Evolutionary conservation across 2,329 filamentous ascomycete genomes (phyloP).

Genomic region (Gnomoniopsis smithogilvyi): DNA sequence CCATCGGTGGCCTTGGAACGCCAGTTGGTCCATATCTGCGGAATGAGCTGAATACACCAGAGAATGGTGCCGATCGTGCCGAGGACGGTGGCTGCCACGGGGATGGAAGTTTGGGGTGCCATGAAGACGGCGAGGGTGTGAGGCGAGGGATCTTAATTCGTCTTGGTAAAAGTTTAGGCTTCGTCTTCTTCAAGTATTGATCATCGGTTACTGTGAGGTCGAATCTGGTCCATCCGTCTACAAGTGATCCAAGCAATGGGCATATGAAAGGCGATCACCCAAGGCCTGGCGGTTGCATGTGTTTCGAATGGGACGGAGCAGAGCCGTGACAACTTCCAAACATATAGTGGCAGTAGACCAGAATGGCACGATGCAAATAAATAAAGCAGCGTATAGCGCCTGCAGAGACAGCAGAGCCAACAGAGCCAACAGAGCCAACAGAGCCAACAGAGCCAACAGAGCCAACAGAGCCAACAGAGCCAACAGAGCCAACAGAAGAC

Average conservation of each 20-base stretch:
- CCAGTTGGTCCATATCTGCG: slow-evolving; percentile 60
- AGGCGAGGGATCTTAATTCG: background rate
- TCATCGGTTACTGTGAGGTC: too few relatives aligned
- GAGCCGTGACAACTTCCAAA: background rate
- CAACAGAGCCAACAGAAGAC: background rate
- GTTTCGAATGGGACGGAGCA: background rate
- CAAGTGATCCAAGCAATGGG: too few relatives aligned
- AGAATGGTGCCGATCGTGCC: slow-evolving; percentile 32
- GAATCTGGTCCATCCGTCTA: too few relatives aligned
- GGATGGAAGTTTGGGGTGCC: slow-evolving; percentile 14
- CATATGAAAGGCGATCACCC: background rate
- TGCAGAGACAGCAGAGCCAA: too few relatives aligned
- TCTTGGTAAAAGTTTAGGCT: too few relatives aligned
- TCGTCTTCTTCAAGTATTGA: too few relatives aligned
- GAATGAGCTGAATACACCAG: slow-evolving; percentile 38
- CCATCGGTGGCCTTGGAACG: slow-evolving; percentile 58
- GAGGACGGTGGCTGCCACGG: slow-evolving; percentile 16
- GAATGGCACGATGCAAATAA: background rate
- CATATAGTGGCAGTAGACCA: background rate
- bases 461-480: too few relatives aligned
- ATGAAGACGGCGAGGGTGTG: background rate
- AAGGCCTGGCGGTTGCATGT: background rate
- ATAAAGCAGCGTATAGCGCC: background rate
- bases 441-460: background rate
- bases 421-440: background rate